Evolutionary conservation across 1,284 basidiomycete genomes (phyloP).

Genomic region (Ustilago lituana): DNA sequence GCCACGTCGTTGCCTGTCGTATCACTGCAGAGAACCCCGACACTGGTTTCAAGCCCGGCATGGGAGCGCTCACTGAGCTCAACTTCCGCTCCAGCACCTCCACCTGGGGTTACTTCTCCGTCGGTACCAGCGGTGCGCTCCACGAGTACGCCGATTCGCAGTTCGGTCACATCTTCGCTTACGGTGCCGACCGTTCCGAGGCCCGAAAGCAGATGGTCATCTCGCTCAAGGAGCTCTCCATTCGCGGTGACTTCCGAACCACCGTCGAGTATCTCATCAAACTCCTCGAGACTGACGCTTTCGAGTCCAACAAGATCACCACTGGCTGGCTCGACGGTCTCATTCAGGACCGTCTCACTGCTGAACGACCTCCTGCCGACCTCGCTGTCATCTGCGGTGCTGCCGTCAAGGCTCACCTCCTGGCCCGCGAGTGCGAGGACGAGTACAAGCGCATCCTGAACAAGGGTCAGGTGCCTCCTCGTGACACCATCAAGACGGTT

Average conservation of each 20-base stretch:
- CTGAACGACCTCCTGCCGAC: conserved; percentile 90
- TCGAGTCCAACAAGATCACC: conserved; percentile 96
- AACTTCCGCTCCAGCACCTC: conserved; percentile 96
- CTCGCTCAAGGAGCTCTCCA: conserved; percentile 96
- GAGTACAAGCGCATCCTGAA: conserved; percentile 96
- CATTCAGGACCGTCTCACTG: conserved; percentile 93
- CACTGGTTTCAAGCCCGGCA: conserved; percentile 99
- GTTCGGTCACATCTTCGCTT: conserved; percentile 99
- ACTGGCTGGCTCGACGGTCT: conserved; percentile 98
- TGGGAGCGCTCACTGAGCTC: conserved; percentile 93
- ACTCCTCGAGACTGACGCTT: conserved; percentile 93
- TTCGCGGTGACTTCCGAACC: conserved; percentile 97
- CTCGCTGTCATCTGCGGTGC: conserved; percentile 91
- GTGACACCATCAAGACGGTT: conserved; percentile 93
- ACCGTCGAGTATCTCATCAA: conserved; percentile 96
- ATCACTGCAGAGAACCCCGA: conserved; percentile 99
- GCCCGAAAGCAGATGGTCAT: conserved; percentile 99
- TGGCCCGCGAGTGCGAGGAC: conserved; percentile 85
- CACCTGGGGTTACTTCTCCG: conserved; percentile 96
- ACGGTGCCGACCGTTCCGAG: conserved; percentile 94
- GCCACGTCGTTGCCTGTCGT: conserved; percentile 98
- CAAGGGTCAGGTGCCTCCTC: conserved; percentile 96
- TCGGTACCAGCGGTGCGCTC: conserved; percentile 90
- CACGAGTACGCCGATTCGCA: conserved; percentile 86
- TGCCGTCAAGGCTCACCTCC: conserved; percentile 94